phyloP scores from a whole-genome alignment of 805 yeast genomes.

The Spathaspora passalidarum region DNA sequence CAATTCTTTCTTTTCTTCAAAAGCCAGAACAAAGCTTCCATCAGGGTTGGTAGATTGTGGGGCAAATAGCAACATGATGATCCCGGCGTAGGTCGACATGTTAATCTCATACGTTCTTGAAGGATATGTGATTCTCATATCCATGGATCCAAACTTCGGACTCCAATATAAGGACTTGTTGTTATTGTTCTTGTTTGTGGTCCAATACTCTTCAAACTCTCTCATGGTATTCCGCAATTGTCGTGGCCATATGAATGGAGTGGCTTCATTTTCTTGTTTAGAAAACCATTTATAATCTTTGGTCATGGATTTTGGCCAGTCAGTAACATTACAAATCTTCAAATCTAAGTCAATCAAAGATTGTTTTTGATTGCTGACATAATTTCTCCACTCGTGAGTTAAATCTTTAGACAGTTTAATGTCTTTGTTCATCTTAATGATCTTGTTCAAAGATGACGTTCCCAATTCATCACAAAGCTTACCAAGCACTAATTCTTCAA shows the following conservation, averaged over 20 bases:
- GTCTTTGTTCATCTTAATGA: constrained; percentile 87
- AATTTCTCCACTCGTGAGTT: constrained; percentile 37
- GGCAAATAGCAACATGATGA: constrained; percentile 69
- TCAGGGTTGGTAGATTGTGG: constrained; percentile 33
- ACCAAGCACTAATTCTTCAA: constrained; percentile 67
- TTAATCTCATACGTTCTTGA: constrained; percentile 72
- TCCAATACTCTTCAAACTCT: constrained; percentile 42
- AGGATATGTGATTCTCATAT: constrained; percentile 67
- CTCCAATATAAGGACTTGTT: constrained; percentile 62
- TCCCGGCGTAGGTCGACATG: constrained; percentile 78
- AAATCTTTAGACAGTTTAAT: constrained; percentile 47
- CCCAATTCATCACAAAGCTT: constrained; percentile 77
- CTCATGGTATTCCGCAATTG: constrained; percentile 33
- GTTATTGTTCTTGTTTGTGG: constrained; percentile 35
- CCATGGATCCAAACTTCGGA: constrained; percentile 79
- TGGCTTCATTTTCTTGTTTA: constrained; percentile 16
- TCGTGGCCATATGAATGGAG: constrained; percentile 37
- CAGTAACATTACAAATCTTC: constrained; percentile 41
- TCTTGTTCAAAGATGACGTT: constrained; percentile 68
- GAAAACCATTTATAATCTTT: constrained; percentile 36
- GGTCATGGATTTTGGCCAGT: constrained; percentile 47
- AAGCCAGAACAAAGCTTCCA: constrained; percentile 34
- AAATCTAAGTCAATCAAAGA: constrained; percentile 33
- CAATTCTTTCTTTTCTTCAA: constrained; percentile 51
- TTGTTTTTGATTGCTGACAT: constrained; percentile 9